Base-by-base conservation (phyloP, 176 grass and related monocot species). In the Phyllostachys edulis region DNA sequence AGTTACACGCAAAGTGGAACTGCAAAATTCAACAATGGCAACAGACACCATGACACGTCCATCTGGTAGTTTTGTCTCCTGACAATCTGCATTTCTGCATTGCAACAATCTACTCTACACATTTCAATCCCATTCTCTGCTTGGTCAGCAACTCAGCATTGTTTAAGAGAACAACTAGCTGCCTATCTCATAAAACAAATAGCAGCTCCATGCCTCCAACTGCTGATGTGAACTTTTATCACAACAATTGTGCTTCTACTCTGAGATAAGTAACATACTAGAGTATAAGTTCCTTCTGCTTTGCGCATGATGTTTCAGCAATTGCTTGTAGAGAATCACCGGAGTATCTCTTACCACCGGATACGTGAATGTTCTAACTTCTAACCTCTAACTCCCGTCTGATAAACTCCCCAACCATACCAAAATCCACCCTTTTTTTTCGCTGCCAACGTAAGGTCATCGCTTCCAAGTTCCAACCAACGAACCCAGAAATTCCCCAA, bases 401-500 rank as follows among this genome's bases (percentile, higher is more conserved):
- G 42, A 50, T 8, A 13, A 76, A 46, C 23, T 45, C 9, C 3
- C 76, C 9, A 55, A 55, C 56, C 66, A 78, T 49, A 55, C 29
- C 11, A 26, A 12, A 76, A 32, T 40, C 14, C 17, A 50, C n/a
- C n/a, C 4, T 29, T 29, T 62, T 50, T 49, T 49, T 21, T 23
- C 23, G 3, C 38, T 32, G 15, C 13, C 77, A 55, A 42, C 32
- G 44, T 41, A 40, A 80, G 77, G 52, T 52, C 76, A 50, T 4
- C 4, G 3, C 39, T 57, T 26, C 49, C 50, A 18, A 62, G 39
- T 16, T 40, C 51, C 70, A 85, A 80, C 69, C 15, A 75, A 80
- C 67, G 26, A 27, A 51, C 29, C 61, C 3, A 47, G 63, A 85
- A 83, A 27, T 56, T 61, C 44, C 82, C 82, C 71, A 56, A 10